Evolutionary conservation across 2,329 filamentous ascomycete genomes (phyloP), one percentile per base, ranked within the genome.

Genomic region (Tolypocladium amazonense): DNA sequence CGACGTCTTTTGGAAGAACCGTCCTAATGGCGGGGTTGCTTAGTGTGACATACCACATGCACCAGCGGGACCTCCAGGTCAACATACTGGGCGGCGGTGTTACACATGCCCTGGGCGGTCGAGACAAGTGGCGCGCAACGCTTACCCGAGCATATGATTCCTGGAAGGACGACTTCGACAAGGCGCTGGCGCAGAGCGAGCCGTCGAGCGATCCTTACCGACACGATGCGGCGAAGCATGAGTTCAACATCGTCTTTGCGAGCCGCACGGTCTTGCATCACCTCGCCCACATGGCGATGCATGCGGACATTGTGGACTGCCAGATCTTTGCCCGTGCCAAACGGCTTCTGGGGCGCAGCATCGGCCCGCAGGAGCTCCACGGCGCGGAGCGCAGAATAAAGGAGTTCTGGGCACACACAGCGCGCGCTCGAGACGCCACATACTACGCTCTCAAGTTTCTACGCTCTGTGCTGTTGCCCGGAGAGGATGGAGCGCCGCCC

Each of bases 21-120:
- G 91, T 96, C 53, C 80, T 99, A 57, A 97, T 97, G 92, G 89
- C 93, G 1, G 94, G 94, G 0, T 77, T 99, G 35, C 79, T 97
- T 30, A 97, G 91, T 65, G 91, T 97, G 37, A 94, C 89, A 69
- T 97, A 92, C 90, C 93, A 97, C 72, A 93, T 97, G 89, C 94
- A 96, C 70, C 92, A 97, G 72, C 85, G 93, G 69, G 94, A 97
- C 71, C 82, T 97, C 18, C 93, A 97, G 75, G 88, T 96, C 61
- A 93, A 88, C 70, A 92, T 92, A 0, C 81, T 97, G 0, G 92
- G 84, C 7, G 77, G 77, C 1, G 79, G 89, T 15, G 90, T 92
- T 14, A 85, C 86, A 0, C 86, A 88, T 66, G 87, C 90, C 0
- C 81, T 96, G 1, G 93, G 93, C 4, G 92, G 89, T 3, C 86